Percentiles rank a stretch among this genome's conserved stretches.
phyloP scores from a whole-genome alignment of 2,329 filamentous ascomycete genomes.

The Pestalotiopsis fici region DNA sequence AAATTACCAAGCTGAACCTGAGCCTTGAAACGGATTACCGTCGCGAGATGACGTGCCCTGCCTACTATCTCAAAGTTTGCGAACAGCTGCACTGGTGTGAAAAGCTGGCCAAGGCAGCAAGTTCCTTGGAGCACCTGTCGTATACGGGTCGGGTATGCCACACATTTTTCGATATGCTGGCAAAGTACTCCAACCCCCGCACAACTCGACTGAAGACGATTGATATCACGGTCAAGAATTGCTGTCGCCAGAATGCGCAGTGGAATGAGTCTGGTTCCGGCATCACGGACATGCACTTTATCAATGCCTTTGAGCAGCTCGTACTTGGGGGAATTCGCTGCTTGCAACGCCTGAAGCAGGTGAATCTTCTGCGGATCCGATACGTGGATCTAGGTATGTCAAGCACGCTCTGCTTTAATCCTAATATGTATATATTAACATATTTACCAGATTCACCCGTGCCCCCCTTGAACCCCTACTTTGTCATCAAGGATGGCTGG shows the following conservation, averaged over 20 bases:
- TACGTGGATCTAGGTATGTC: slow-evolving; percentile 70
- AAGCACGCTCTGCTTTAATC: background rate
- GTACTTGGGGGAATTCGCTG: slow-evolving; percentile 65
- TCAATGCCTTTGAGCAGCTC: slow-evolving; percentile 69
- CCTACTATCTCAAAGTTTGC: slow-evolving; percentile 62
- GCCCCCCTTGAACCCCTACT: slow-evolving; percentile 73
- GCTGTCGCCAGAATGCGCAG: slow-evolving; percentile 58
- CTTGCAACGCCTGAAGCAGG: slow-evolving; percentile 56
- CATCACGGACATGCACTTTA: slow-evolving; percentile 73
- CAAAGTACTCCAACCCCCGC: slow-evolving; percentile 48
- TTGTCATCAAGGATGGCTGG: slow-evolving; percentile 59
- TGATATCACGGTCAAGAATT: slow-evolving; percentile 74
- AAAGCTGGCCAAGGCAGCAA: slow-evolving; percentile 60
- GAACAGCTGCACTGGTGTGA: slow-evolving; percentile 66
- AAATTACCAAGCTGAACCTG: slow-evolving; percentile 65
- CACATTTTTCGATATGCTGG: slow-evolving; percentile 63
- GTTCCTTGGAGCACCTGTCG: slow-evolving; percentile 65
- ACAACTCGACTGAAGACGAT: slow-evolving; percentile 61
- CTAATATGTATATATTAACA: background rate
- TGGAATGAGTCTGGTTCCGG: slow-evolving; percentile 68
- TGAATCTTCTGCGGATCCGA: slow-evolving; percentile 69
- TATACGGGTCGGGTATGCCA: slow-evolving; percentile 75
- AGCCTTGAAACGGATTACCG: slow-evolving; percentile 73
- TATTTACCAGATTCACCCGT: slow-evolving; percentile 63
- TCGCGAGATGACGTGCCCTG: slow-evolving; percentile 61